These are phyloP conservation scores for Cardamine resedifolia DNA, from an alignment of 345 rosid genomes.

Conservation along the genomic window DNA sequence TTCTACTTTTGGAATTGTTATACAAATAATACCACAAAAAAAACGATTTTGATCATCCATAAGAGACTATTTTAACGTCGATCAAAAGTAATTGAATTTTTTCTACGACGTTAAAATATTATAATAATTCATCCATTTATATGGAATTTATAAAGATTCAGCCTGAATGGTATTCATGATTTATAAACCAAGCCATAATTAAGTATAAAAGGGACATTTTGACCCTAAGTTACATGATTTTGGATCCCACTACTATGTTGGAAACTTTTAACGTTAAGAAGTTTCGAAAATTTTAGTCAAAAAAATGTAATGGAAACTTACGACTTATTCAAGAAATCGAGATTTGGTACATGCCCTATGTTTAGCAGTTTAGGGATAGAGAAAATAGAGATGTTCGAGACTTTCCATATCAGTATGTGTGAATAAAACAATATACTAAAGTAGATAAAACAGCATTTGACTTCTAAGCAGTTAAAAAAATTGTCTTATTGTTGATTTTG, in stretches of 20 bases:
- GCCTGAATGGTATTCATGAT: background rate
- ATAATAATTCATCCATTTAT: background rate
- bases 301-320: background rate
- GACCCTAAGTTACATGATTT: slow-evolving; percentile 7
- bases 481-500: slow-evolving; percentile 20
- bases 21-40: background rate
- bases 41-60: background rate
- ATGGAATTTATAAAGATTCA: background rate
- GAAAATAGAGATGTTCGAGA: background rate
- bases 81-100: no score
- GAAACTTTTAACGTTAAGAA: background rate
- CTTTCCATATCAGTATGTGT: background rate
- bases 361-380: background rate
- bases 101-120: no score
- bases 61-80: background rate
- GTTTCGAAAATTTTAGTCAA: background rate
- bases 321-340: background rate
- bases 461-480: slow-evolving; percentile 30
- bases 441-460: slow-evolving; percentile 15
- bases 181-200: background rate
- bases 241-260: slow-evolving; percentile 9
- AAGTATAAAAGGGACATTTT: background rate
- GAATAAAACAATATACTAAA: background rate
- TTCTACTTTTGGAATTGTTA: background rate
- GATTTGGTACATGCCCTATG: background rate